Base-by-base conservation (phyloP, 768 basidiomycete species). In the Leccinellum luteum region DNA sequence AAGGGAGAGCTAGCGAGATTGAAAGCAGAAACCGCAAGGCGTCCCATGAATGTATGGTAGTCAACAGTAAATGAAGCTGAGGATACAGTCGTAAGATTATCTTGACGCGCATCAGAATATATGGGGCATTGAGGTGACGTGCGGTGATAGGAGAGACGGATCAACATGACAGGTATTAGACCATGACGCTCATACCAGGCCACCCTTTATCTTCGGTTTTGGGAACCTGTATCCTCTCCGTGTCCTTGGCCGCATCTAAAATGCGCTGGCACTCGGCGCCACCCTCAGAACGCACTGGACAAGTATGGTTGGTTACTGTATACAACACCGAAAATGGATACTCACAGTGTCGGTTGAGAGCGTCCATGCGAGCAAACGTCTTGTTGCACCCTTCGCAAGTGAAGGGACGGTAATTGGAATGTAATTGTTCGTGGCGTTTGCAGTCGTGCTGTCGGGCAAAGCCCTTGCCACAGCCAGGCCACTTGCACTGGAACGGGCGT, bases 391-490 rank as follows among this genome's bases (percentile, higher is more conserved):
- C 94, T 9, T 94, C 91, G 66, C 96, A 98, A 13, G 84, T 89
- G 70, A 94, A 96, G 60, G 94, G 94, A 23, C 94, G 78, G 66
- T 93, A 89, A 64, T 96, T 95, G 57, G 91, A 86, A 70, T 98
- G 95, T 43, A 98, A 79, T 63, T 94, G 89, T 73, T 97, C 95
- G 65, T 98, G 96, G 3, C 94, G 84, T 70, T 96, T 98, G 75
- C 95, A 97, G 71, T 98, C 95, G 67, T 97, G 95, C 70, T 96
- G 92, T 55, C 94, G 75, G 27, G 91, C 94, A 61, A 97, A 95
- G 23, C 94, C 92, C 74, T 97, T 96, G 27, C 86, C 88, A 68
- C 94, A 98, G 23, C 92, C 94, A 1, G 92, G 92, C 87, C 93
- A 96, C 66, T 90, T 87, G 76, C 94, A 98, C 71, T 89, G 85